Evolutionary conservation across 2,329 filamentous ascomycete genomes (phyloP), one percentile per base, ranked within the genome.

Genomic region (Cladosporium sp.): DNA sequence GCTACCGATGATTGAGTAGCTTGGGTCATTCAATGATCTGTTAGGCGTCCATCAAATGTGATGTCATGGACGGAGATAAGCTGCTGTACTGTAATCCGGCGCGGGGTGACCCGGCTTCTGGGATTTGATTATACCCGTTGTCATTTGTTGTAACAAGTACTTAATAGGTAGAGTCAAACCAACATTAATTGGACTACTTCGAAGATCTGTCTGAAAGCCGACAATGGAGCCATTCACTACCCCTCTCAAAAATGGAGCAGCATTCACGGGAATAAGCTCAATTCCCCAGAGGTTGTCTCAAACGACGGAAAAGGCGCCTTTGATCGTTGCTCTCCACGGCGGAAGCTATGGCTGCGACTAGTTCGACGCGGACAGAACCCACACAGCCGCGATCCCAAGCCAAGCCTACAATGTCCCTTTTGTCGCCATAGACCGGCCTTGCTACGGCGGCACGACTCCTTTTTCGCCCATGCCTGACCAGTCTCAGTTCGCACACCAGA

Each of bases 281-380:
- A 43, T 43, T 9, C 46, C 46, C 8, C 16, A 37, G 4, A 11
- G 7, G 3, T 6, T 8, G 4, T 13, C 16, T 22, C 10, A 3
- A 11, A 35, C 38, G 1, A n/a, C 6, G 6, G 18, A 35, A 9
- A n/a, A n/a, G 11, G 22, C 13, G 16, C 46, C 46, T 16, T 31
- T 49, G 9, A 19, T 49, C 31, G 22, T 49, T 11, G 46, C n/a
- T 3, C 16, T 49, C 9, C 46, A 49, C 13, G 46, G 46, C 11
- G 46, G 28, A 19, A 11, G 37, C 14, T 49, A 49, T 31, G 34
- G 34, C 38, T 19, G 46, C 28, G 38, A 49, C 13, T 49, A 49
- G 7, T 49, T 49, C 14, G 19, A 49, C 46, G 46, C 35, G 22
- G 46, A 49, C 16, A 31, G 28, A 10, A 28, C 11, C 4, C 46